Evolutionary conservation across 31 red algal genomes (phyloP).

Genomic region (Odonthalia washingtoniensis): DNA sequence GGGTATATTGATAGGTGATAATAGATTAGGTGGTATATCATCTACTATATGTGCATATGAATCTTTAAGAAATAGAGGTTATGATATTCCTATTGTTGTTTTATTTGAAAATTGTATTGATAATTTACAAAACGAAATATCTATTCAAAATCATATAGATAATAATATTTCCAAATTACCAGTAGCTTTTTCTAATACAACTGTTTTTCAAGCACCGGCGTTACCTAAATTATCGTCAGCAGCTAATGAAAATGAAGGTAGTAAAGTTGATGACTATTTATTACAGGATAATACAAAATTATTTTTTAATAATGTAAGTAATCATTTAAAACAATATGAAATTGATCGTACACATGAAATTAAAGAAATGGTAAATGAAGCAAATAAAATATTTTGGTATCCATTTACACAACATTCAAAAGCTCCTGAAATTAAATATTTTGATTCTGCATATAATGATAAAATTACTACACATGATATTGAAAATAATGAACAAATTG

Average conservation of each 20-base stretch:
- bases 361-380: conserved; percentile 61
- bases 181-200: conserved; percentile 45
- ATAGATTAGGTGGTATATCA: conserved; percentile 86
- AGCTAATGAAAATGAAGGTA: neutral
- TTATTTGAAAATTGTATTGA: conserved; percentile 57
- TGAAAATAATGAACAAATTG: neutral
- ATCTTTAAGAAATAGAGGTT: conserved; percentile 74
- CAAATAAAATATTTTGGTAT: conserved; percentile 85
- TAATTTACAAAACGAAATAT: conserved; percentile 57
- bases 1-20: conserved; percentile 86
- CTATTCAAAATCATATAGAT: conserved; percentile 46
- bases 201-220: conserved; percentile 67
- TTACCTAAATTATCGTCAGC: conserved; percentile 36
- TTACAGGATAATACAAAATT: conserved; percentile 10
- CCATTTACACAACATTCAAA: conserved; percentile 94
- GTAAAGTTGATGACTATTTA: conserved; percentile 68
- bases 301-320: conserved; percentile 55
- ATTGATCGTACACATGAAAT: conserved; percentile 28
- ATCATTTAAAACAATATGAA: conserved; percentile 39
- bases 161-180: too few species aligned
- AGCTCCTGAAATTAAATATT: conserved; percentile 44
- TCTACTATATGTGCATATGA: conserved; percentile 90
- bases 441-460: conserved; percentile 84
- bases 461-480: neutral
- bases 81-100: conserved; percentile 82